Percentiles rank a stretch among this genome's conserved stretches.
phyloP scores from a whole-genome alignment of 2,329 filamentous ascomycete genomes.

The Whalleya microplaca region DNA sequence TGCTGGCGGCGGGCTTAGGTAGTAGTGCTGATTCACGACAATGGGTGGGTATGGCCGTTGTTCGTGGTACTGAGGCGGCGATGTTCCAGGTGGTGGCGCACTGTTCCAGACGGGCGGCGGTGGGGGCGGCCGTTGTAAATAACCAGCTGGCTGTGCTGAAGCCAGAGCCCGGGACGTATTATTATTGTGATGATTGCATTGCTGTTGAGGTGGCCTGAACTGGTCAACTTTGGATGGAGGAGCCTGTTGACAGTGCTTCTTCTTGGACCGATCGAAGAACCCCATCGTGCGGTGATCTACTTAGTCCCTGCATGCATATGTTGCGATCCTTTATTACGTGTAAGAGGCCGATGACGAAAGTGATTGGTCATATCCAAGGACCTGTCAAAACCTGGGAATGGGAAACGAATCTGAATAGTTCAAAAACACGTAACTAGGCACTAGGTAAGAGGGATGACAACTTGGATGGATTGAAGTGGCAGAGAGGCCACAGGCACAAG shows the following conservation, averaged over 20 bases:
- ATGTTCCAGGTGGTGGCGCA: constrained; percentile 28
- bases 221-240: constrained; percentile 4
- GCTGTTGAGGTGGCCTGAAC: constrained; percentile 6
- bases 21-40: constrained; percentile 58
- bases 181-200: constrained; percentile 27
- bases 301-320: constrained; percentile 8
- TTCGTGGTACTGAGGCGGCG: constrained; percentile 33
- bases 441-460: constrained; percentile 3
- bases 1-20: constrained; percentile 39
- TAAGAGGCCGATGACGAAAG: constrained; percentile 12
- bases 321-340: constrained; percentile 2
- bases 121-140: constrained; percentile 14
- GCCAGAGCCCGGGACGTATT: constrained; percentile 27
- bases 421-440: constrained; percentile 7
- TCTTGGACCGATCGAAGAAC: constrained; percentile 23
- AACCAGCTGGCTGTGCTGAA: constrained; percentile 22
- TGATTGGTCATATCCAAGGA: constrained; percentile 6
- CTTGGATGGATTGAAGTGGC: constrained; percentile 13
- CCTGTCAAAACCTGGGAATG: constrained; percentile 4
- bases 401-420: constrained; percentile 1
- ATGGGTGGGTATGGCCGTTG: constrained; percentile 43
- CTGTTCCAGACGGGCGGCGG: constrained; percentile 22
- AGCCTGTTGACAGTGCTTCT: constrained; percentile 12
- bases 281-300: constrained; percentile 14
- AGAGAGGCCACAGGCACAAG: background rate